These are phyloP conservation scores for Coemansia sp. DNA, from an alignment of 192 early-diverging fungal genomes.

Conservation along the genomic window DNA sequence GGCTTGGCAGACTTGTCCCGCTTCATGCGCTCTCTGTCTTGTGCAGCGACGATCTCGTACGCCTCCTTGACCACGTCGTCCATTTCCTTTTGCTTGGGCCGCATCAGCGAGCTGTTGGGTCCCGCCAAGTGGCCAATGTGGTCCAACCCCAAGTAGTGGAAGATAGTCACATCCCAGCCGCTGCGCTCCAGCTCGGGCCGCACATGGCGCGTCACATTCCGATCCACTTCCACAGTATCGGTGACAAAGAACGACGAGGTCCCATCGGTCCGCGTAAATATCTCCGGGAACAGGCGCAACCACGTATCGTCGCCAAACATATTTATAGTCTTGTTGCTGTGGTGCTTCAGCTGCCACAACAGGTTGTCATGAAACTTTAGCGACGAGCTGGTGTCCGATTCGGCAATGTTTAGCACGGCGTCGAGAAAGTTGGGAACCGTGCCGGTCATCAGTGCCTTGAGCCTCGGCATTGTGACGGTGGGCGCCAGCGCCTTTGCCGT, in stretches of 20 bases:
- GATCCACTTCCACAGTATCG: constrained; percentile 78
- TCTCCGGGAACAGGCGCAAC: constrained; percentile 83
- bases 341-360: constrained; percentile 66
- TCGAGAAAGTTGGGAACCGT: constrained; percentile 82
- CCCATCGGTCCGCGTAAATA: constrained; percentile 67
- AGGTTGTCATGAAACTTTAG: constrained; percentile 71
- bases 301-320: constrained; percentile 99
- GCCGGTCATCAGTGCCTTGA: constrained; percentile 79
- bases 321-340: constrained; percentile 60
- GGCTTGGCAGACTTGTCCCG: constrained; percentile 50
- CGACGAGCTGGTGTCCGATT: constrained; percentile 66
- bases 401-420: constrained; percentile 83
- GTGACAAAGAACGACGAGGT: constrained; percentile 60
- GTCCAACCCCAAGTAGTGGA: constrained; percentile 84
- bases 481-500: constrained; percentile 61
- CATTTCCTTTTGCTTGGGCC: constrained; percentile 79
- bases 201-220: constrained; percentile 73
- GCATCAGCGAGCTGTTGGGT: constrained; percentile 70
- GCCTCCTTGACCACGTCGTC: constrained; percentile 64
- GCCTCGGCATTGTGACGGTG: constrained; percentile 80
- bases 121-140: constrained; percentile 80
- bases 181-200: constrained; percentile 56
- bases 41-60: constrained; percentile 50
- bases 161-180: constrained; percentile 74
- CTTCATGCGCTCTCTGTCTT: constrained; percentile 52